These are phyloP conservation scores for Sechiopsis laciniata DNA, from an alignment of 306 rosid genomes.

Conservation along the genomic window DNA sequence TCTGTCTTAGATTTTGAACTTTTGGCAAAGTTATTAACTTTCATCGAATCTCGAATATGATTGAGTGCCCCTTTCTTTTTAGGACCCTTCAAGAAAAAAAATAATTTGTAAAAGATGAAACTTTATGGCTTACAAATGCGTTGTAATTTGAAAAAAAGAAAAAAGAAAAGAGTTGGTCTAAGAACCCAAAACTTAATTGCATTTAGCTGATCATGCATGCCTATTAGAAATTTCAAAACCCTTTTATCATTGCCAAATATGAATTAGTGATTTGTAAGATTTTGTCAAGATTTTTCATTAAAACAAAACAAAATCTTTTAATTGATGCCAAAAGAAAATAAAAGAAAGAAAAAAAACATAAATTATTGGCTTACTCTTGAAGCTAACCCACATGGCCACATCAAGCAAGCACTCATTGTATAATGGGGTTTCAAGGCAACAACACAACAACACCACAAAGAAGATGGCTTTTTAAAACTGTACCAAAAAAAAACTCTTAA, in stretches of 20 bases:
- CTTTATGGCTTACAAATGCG: neutral
- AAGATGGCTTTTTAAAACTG: constrained; percentile 4
- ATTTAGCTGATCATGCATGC: neutral
- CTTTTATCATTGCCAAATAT: neutral
- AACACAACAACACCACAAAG: constrained; percentile 1
- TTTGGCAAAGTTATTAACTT: neutral
- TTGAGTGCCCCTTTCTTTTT: neutral
- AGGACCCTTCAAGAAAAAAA: neutral
- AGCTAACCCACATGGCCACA: constrained; percentile 21
- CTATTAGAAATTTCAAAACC: neutral
- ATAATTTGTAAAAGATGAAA: neutral
- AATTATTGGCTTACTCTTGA: constrained; percentile 3
- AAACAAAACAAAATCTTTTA: neutral
- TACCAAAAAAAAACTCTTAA: neutral
- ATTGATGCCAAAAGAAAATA: neutral
- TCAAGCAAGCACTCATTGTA: constrained; percentile 14
- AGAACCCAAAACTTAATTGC: neutral
- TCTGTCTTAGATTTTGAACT: constrained; percentile 1
- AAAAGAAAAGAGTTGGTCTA: neutral
- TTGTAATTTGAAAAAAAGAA: too few relatives aligned
- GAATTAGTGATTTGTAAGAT: neutral
- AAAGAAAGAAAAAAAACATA: neutral
- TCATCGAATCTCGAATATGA: constrained; percentile 16
- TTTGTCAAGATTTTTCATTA: neutral
- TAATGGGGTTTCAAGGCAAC: constrained; percentile 13